Percentiles rank a stretch among this genome's conserved stretches.
Conservation (phyloP, 352 stramenopile species). For the Nothophytophthora sp. region DNA sequence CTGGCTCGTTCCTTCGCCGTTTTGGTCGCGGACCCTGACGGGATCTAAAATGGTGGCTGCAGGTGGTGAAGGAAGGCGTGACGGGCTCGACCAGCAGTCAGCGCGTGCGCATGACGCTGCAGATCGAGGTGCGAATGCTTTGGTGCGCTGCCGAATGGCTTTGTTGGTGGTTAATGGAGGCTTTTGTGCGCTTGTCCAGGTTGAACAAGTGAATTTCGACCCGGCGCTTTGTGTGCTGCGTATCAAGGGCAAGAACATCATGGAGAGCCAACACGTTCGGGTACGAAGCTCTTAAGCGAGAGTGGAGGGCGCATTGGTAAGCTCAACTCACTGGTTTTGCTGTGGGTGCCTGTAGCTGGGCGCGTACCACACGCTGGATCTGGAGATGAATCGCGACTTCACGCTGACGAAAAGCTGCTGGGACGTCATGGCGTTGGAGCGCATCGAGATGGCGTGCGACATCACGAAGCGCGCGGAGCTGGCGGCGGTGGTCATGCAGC, state of each 20-base stretch:
- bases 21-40: background rate
- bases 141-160: background rate
- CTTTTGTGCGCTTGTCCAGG: constrained; percentile 31
- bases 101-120: constrained; percentile 95
- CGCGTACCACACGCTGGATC: constrained; percentile 97
- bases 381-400: constrained; percentile 97
- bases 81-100: constrained; percentile 95
- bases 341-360: constrained; percentile 73
- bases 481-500: constrained; percentile 96
- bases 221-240: constrained; percentile 91
- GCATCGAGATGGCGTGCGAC: constrained; percentile 95
- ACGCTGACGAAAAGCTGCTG: constrained; percentile 96
- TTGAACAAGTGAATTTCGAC: constrained; percentile 98
- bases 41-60: constrained; percentile 4
- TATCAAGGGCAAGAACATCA: constrained; percentile 94
- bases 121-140: constrained; percentile 90
- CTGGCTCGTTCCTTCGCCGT: background rate
- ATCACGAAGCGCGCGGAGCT: constrained; percentile 95
- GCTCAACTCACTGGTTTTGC: background rate
- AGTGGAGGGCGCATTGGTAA: background rate
- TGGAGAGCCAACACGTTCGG: constrained; percentile 95
- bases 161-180: constrained; percentile 3
- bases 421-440: constrained; percentile 97
- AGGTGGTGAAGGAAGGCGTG: constrained; percentile 94
- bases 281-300: constrained; percentile 37